Evolutionary conservation across 805 yeast genomes (phyloP).

Genomic region (Candida sithepensis): DNA sequence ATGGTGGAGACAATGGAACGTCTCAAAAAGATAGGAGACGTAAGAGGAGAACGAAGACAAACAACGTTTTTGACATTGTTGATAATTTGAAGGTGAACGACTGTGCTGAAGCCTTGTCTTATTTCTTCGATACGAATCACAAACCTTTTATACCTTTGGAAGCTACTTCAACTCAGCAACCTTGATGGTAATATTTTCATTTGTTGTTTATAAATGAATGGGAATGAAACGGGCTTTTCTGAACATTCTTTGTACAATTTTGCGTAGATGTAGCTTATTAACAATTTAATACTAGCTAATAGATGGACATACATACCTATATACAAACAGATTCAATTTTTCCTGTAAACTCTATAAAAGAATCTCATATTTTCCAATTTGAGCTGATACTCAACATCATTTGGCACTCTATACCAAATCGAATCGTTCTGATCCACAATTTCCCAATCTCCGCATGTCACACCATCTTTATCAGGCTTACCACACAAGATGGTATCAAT

Average conservation of each 20-base stretch:
- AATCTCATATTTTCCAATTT: slow-evolving; percentile 86
- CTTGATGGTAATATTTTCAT: neutral
- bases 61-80: slow-evolving; percentile 6
- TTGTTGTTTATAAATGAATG: neutral
- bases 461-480: slow-evolving; percentile 35
- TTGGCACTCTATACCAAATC: slow-evolving; percentile 67
- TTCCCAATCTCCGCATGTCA: slow-evolving; percentile 56
- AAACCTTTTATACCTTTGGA: slow-evolving; percentile 2
- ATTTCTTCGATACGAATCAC: slow-evolving; percentile 6
- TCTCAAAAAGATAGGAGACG: slow-evolving; percentile 1
- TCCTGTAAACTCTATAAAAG: slow-evolving; percentile 70
- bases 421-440: slow-evolving; percentile 65
- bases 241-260: too few species aligned
- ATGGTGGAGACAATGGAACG: neutral
- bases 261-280: too few species aligned
- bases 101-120: slow-evolving; percentile 1
- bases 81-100: slow-evolving; percentile 1
- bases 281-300: neutral
- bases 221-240: too few species aligned
- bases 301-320: too few species aligned
- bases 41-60: neutral
- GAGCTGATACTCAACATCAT: slow-evolving; percentile 54
- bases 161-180: neutral
- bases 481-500: slow-evolving; percentile 71
- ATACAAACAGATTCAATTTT: slow-evolving; percentile 16